Percentiles rank a stretch among this genome's conserved stretches.
phyloP scores from a whole-genome alignment of 164 flowering plant species.

The Liquidambar formosana region DNA sequence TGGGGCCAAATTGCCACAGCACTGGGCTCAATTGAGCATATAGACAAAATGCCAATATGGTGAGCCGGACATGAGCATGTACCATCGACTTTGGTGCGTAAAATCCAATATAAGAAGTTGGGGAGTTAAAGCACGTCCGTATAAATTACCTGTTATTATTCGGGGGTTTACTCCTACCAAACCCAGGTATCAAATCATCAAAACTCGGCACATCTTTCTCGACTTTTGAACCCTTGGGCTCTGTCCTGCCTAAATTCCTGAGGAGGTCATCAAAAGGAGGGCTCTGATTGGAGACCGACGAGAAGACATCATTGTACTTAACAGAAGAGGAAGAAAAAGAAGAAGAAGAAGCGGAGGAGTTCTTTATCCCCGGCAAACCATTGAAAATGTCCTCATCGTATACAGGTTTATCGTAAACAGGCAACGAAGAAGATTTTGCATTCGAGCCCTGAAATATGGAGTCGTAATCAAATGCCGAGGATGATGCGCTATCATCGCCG shows the following conservation, averaged over 20 bases:
- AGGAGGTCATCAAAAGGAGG: slow-evolving; percentile 55
- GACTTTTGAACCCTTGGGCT: slow-evolving; percentile 1
- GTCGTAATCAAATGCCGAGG: slow-evolving; percentile 41
- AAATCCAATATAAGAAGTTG: too few relatives aligned
- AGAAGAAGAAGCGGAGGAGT: slow-evolving; percentile 19
- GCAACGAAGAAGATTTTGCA: slow-evolving; percentile 33
- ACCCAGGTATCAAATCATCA: slow-evolving; percentile 26
- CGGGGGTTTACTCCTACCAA: slow-evolving; percentile 18
- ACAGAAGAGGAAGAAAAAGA: slow-evolving; percentile 17
- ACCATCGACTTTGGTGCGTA: too few relatives aligned
- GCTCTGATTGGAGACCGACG: slow-evolving; percentile 31
- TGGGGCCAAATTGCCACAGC: too few relatives aligned
- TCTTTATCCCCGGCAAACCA: slow-evolving; percentile 62
- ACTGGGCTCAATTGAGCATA: too few relatives aligned
- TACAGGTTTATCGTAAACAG: slow-evolving; percentile 75
- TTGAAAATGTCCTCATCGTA: slow-evolving; percentile 77
- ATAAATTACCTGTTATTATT: slow-evolving; percentile 13
- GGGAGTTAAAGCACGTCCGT: too few relatives aligned
- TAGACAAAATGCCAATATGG: too few relatives aligned
- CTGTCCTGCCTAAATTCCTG: slow-evolving; percentile 32
- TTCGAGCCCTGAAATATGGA: slow-evolving; percentile 37
- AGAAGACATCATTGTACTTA: slow-evolving; percentile 50
- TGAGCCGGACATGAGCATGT: too few relatives aligned
- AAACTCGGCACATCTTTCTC: slow-evolving; percentile 11
- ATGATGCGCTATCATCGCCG: slow-evolving; percentile 4